Evolutionary conservation across 164 flowering plant genomes (phyloP), one percentile per base, ranked within the genome.

Genomic region (Macadamia integrifolia): DNA sequence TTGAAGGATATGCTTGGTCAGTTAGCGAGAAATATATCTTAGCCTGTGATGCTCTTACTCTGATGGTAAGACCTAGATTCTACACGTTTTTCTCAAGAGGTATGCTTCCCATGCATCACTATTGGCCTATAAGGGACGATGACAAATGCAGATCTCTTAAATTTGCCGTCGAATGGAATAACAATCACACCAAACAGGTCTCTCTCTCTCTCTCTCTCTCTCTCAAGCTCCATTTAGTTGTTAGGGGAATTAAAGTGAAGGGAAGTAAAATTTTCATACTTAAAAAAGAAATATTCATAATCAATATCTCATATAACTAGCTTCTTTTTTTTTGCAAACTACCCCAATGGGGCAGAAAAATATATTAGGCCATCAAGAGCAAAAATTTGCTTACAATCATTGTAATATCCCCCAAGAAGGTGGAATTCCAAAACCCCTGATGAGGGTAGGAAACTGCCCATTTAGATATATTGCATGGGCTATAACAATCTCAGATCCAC

Each of bases 1-100:
- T 80, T 1, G 95, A 87, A 81, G 95, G 95, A 66, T 64, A 53
- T 17, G 81, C 90, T 30, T 89, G 95, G 95, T 86, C 95, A 1
- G 92, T 89, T 6, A 87, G 95, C 58, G 76, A 82, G 70, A 89
- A 89, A 40, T 89, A 87, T 48, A 89, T 89, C 23, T 65, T 87
- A 58, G 91, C 90, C 3, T 87, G 95, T 31, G 83, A 89, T 64
- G 80, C 89, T 28, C 76, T 80, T 74, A 71, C 83, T 29, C 67
- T 89, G 65, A 1, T 78, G 1, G 74, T 89, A 60, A 78, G 62
- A 48, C 86, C 90, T 9, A 60, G 32, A 1, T 87, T 72, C 80
- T 78, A 89, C 58, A 92, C 87, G 71, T 83, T 87, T 81, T 87
- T 82, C 77, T 72, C 77, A 5, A 85, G 95, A 79, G 69, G 85